These are phyloP conservation scores for Dactylella cylindrospora DNA, from an alignment of 2,329 filamentous ascomycete genomes.

Conservation along the genomic window DNA sequence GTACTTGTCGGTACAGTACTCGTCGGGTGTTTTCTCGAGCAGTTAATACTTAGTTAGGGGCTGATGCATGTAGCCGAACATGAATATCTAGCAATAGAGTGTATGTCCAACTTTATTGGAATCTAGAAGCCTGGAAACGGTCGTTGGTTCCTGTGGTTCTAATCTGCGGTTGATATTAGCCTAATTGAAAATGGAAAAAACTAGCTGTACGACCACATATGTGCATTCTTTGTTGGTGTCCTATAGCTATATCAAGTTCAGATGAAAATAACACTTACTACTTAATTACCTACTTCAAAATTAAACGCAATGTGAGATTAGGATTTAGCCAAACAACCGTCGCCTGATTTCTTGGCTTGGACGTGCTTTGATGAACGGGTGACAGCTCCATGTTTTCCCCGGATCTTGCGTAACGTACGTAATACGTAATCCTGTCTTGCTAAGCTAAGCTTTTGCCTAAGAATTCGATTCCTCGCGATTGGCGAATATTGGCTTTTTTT, in stretches of 20 bases:
- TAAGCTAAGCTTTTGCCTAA: too few species aligned
- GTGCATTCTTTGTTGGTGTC: not conserved
- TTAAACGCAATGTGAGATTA: too few species aligned
- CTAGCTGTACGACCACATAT: not conserved
- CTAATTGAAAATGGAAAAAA: not conserved
- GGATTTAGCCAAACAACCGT: too few species aligned
- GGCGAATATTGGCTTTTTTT: too few species aligned
- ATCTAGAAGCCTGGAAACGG: constrained; percentile 1
- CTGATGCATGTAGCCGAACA: constrained; percentile 33
- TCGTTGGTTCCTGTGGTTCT: not conserved
- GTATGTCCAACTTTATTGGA: constrained; percentile 3
- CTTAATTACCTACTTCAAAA: too few species aligned
- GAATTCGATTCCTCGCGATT: too few species aligned
- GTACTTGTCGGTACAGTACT: not conserved
- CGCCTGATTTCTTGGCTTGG: too few species aligned
- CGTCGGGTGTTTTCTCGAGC: not conserved
- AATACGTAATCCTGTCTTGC: too few species aligned
- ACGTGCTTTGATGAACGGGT: too few species aligned
- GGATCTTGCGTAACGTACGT: too few species aligned
- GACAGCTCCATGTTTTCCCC: too few species aligned
- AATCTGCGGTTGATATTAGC: not conserved
- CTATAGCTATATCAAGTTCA: not conserved
- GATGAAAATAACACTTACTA: too few species aligned
- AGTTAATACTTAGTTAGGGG: constrained; percentile 18
- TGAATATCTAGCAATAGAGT: constrained; percentile 12